These are phyloP conservation scores for Rosa multiflora DNA, from an alignment of 306 rosid species.

Conservation along the genomic window DNA sequence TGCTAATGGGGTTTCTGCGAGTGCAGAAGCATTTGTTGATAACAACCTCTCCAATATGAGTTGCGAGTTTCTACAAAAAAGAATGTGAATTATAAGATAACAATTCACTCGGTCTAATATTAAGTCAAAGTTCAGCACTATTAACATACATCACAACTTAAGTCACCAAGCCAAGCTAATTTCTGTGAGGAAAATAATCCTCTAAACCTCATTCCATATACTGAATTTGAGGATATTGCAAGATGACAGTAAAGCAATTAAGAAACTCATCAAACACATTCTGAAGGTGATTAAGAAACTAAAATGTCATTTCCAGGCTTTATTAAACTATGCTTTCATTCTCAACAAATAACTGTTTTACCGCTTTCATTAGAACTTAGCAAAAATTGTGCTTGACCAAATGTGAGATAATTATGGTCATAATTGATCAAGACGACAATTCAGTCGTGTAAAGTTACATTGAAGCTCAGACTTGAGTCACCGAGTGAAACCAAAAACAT, in stretches of 20 bases:
- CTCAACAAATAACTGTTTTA: neutral
- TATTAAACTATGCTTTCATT: neutral
- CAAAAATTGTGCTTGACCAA: neutral
- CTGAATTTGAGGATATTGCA: neutral
- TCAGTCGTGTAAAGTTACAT: neutral
- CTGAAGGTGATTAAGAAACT: conserved; percentile 12
- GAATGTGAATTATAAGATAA: neutral
- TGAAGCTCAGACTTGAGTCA: neutral
- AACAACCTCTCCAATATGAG: conserved; percentile 96
- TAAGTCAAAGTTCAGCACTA: neutral
- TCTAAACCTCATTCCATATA: neutral
- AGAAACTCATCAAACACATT: neutral
- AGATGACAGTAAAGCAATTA: neutral
- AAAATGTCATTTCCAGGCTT: neutral
- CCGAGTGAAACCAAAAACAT: neutral
- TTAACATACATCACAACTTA: neutral
- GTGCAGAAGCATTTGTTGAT: conserved; percentile 99
- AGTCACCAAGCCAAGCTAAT: neutral
- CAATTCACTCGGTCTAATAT: neutral
- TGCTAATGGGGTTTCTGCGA: conserved; percentile 92
- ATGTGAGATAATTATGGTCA: neutral
- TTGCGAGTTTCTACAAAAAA: conserved; percentile 74
- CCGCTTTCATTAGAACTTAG: conserved; percentile 4
- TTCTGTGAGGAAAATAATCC: neutral
- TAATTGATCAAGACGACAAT: neutral